Percentiles rank a stretch among this genome's conserved stretches.
Evolutionary conservation across 2,329 filamentous ascomycete species (phyloP).

Genomic region (Aspergillus sp.): DNA sequence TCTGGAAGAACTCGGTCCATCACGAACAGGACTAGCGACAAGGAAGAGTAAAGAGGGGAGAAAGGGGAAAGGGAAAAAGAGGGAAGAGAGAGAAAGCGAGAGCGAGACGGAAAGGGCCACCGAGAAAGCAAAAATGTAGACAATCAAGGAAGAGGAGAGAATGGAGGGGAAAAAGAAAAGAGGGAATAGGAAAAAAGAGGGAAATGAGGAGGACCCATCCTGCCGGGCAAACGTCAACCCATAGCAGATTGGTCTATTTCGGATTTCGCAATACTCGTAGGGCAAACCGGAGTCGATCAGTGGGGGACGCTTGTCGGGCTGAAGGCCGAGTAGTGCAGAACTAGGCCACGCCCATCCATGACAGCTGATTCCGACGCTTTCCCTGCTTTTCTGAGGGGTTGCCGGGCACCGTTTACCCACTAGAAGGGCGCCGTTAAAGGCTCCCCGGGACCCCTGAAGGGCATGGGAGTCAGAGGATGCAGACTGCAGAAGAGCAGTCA

Average conservation of each 20-base stretch:
- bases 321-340: conserved; percentile 4
- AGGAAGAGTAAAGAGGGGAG: background rate
- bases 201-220: background rate
- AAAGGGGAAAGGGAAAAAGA: background rate
- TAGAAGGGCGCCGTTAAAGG: background rate
- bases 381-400: background rate
- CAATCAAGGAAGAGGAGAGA: conserved; percentile 5
- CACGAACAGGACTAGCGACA: conserved; percentile 3
- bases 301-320: conserved; percentile 8
- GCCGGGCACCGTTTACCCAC: background rate
- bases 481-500: background rate
- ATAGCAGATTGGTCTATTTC: conserved; percentile 1
- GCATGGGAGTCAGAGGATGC: background rate
- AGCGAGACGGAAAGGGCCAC: background rate
- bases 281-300: conserved; percentile 10
- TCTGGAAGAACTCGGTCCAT: background rate
- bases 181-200: background rate
- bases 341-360: background rate
- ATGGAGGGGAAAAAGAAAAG: background rate
- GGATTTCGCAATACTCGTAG: background rate
- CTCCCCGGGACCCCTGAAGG: background rate
- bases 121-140: conserved; percentile 5
- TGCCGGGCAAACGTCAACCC: conserved; percentile 1
- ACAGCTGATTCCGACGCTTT: background rate
- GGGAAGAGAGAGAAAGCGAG: background rate